Evolutionary conservation across 2,329 filamentous ascomycete species (phyloP), one percentile per base, ranked within the genome.

Genomic region (Fonsecaea monophora): DNA sequence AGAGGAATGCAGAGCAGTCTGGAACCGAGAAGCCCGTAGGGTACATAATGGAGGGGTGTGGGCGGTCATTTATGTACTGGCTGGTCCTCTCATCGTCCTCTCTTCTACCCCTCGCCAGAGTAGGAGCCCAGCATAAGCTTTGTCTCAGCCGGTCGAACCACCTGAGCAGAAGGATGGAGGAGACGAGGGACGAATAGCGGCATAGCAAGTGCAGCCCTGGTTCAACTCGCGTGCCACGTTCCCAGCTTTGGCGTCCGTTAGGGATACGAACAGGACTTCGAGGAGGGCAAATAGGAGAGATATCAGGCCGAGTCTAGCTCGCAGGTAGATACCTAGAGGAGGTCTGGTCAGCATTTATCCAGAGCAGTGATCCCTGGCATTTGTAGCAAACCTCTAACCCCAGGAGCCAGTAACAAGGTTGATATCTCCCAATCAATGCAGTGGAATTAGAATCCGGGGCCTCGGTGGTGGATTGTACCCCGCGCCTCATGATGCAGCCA

Each of bases 381-480:
- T 40, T 13, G 4, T 13, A 40, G 37, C 8, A 40, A 40, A 13
- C 37, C 13, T 40, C 9, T 42, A n/a, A 4, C 4, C 4, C 6
- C 3, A n/a, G 2, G 40, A n/a, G 40, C 40, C 40, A 42, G 1
- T 18, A 4, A n/a, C 18, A 25, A 12, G 45, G 8, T 21, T 21
- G 6, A 21, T 25, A 4, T 50, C 18, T 50, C 45, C 45, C 45
- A 50, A 50, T 50, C 2, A n/a, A 50, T 12, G 18, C 45, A 25
- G 8, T 10, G 18, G 18, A 50, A 50, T 25, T 50, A n/a, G 2
- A 25, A 25, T 21, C 18, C 18, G 45, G 45, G 18, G 6, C 45
- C 45, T 50, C 25, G 45, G 18, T 50, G 21, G 25, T 34, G 57
- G 45, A 30, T 30, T 60, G 40, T 60, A 50, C 57, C 57, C 57